Evolutionary conservation across 768 basidiomycete species (phyloP), one percentile per base, ranked within the genome.

Genomic region (Russula vinacea): DNA sequence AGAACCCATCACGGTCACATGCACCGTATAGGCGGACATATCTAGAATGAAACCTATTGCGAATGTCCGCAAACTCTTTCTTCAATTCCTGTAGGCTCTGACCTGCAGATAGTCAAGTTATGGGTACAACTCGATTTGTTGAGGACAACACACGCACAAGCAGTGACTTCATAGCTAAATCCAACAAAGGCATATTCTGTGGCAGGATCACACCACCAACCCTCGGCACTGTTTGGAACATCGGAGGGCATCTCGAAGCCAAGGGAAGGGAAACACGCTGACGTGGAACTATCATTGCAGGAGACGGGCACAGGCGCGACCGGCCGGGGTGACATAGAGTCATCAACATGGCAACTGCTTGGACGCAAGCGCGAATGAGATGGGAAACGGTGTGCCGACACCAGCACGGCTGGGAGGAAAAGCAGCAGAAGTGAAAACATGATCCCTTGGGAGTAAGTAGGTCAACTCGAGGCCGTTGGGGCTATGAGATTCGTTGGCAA

Each of bases 101-200:
- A 65, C 88, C 87, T 89, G 55, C 14, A 19, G 35, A 67, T 37
- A 22, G 2, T 69, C 58, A 71, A 54, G 49, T n/a, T 44, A 56
- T 33, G 16, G 7, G 24, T 22, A 24, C 29, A 29, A 35, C 35
- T 8, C 19, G 17, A 51, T 11, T 49, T 17, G 7, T 14, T 17
- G 8, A 19, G 40, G 45, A 5, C 1, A 57, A 35, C 17, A 40
- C 33, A 74, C 83, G 55, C 68, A 87, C 88, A 89, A 13, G 76
- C 78, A 47, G 84, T 82, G 26, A 90, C 78, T 69, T 88, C 88
- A 68, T 91, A 91, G 71, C 87, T 87, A 74, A 91, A 87, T 0
- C 88, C 89, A 56, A 90, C 74, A 71, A 91, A 91, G 0, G 82
- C 89, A 68, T 89, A 90, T 71, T 92, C 89, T 0, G 81, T 83